Percentiles rank a stretch among this genome's conserved stretches.
Evolutionary conservation across 2,329 filamentous ascomycete genomes (phyloP).

Genomic region (Onygena corvina): DNA sequence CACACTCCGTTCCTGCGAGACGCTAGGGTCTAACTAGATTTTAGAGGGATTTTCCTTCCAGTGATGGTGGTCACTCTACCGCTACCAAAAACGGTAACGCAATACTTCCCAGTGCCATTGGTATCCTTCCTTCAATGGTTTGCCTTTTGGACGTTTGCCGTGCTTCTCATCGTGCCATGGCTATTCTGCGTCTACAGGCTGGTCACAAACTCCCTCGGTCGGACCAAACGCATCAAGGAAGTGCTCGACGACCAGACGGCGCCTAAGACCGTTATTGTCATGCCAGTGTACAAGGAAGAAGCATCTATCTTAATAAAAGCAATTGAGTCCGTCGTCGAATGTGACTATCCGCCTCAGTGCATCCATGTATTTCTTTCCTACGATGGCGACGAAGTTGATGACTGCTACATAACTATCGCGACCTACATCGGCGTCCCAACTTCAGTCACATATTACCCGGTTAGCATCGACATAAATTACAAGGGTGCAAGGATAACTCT

Average conservation of each 20-base stretch:
- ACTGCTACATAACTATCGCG: conserved; percentile 77
- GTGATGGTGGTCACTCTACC: conserved; percentile 91
- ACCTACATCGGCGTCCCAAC: conserved; percentile 71
- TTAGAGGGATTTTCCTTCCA: conserved; percentile 70
- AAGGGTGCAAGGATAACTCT: conserved; percentile 73
- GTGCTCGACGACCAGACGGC: conserved; percentile 73
- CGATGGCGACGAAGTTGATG: conserved; percentile 79
- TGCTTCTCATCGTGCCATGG: conserved; percentile 77
- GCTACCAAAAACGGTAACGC: conserved; percentile 58
- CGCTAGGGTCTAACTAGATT: not conserved
- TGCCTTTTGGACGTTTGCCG: conserved; percentile 85
- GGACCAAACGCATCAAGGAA: conserved; percentile 68
- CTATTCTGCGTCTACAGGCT: conserved; percentile 86
- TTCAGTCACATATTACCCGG: conserved; percentile 65
- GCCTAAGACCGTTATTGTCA: conserved; percentile 88
- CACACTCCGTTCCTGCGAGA: conserved; percentile 4
- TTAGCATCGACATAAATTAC: conserved; percentile 82
- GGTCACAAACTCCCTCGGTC: conserved; percentile 73
- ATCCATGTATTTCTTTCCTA: conserved; percentile 94
- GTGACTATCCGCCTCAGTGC: conserved; percentile 83
- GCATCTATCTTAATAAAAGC: conserved; percentile 73
- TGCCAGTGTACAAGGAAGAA: conserved; percentile 93
- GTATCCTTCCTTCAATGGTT: conserved; percentile 78
- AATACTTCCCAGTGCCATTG: conserved; percentile 58
- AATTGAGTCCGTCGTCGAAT: conserved; percentile 81